Percentiles rank a stretch among this genome's conserved stretches.
Evolutionary conservation across 352 stramenopile genomes (phyloP).

Genomic region (Phytophthora ramorum): DNA sequence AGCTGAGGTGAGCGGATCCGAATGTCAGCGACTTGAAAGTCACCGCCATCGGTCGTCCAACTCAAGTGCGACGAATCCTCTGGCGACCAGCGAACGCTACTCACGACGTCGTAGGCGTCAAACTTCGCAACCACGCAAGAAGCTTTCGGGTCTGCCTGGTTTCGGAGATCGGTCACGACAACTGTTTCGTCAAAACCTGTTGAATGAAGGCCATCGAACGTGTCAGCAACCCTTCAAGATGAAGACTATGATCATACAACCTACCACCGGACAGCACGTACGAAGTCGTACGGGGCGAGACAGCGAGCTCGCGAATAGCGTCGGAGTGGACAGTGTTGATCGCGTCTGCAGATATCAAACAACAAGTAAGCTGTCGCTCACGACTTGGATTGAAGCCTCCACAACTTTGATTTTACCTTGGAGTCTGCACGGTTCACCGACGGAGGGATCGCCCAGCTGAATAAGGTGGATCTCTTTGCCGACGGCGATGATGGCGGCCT

Average conservation of each 20-base stretch:
- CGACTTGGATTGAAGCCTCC: background rate
- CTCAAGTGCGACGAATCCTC: conserved; percentile 51
- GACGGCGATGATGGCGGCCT: conserved; percentile 62
- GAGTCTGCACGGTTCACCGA: conserved; percentile 38
- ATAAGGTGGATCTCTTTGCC: conserved; percentile 79
- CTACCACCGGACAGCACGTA: conserved; percentile 35
- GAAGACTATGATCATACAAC: background rate
- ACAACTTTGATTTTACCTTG: conserved; percentile 32
- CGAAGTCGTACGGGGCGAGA: conserved; percentile 29
- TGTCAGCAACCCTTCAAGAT: background rate
- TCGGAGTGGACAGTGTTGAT: conserved; percentile 71
- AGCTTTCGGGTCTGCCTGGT: conserved; percentile 42
- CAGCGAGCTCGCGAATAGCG: conserved; percentile 75
- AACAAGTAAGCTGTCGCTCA: background rate
- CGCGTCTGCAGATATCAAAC: conserved; percentile 35
- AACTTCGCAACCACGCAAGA: conserved; percentile 62
- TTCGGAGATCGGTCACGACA: conserved; percentile 68
- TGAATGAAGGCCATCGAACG: conserved; percentile 8
- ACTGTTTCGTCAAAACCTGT: conserved; percentile 83
- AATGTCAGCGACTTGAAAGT: conserved; percentile 72
- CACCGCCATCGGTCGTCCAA: conserved; percentile 84
- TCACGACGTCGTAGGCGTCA: conserved; percentile 80
- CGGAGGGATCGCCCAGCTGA: conserved; percentile 37
- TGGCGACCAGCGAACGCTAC: conserved; percentile 77
- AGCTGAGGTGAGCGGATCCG: conserved; percentile 48